Evolutionary conservation across 805 yeast species (phyloP).

Genomic region (Hanseniaspora meyeri): DNA sequence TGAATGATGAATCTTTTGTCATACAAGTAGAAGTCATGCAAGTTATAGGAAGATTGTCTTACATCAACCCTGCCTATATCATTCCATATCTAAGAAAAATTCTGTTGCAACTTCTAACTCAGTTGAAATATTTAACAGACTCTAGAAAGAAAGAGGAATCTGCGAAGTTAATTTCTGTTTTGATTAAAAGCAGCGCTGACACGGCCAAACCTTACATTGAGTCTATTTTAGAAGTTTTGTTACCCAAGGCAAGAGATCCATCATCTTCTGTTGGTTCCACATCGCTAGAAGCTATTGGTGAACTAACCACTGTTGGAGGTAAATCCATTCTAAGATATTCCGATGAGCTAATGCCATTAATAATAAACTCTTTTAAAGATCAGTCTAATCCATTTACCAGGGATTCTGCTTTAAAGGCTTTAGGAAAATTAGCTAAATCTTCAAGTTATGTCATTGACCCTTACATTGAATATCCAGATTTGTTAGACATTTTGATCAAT

Average conservation of each 20-base stretch:
- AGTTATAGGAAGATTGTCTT: conserved; percentile 71
- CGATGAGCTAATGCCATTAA: conserved; percentile 69
- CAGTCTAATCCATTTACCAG: conserved; percentile 80
- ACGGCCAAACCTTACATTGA: conserved; percentile 83
- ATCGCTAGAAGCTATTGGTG: conserved; percentile 79
- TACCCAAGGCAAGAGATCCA: conserved; percentile 61
- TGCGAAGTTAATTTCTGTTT: conserved; percentile 57
- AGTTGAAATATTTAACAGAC: conserved; percentile 68
- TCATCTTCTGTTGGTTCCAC: conserved; percentile 78
- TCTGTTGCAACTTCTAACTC: conserved; percentile 71
- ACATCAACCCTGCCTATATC: conserved; percentile 87
- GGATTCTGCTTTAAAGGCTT: conserved; percentile 75
- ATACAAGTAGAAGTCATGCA: conserved; percentile 67
- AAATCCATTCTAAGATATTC: conserved; percentile 66
- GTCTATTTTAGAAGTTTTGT: conserved; percentile 73
- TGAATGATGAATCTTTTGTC: conserved; percentile 80
- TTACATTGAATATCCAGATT: conserved; percentile 76
- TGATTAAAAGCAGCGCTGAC: conserved; percentile 66
- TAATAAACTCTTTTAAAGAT: conserved; percentile 79
- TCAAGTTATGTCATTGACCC: conserved; percentile 96
- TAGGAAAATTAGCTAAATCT: conserved; percentile 80
- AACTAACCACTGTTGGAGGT: conserved; percentile 76
- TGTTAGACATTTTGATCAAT: conserved; percentile 66
- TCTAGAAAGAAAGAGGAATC: conserved; percentile 76
- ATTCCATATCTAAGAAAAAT: conserved; percentile 85